Base-by-base conservation (phyloP, 192 early-diverging fungal genomes). In the Backusella sp. region DNA sequence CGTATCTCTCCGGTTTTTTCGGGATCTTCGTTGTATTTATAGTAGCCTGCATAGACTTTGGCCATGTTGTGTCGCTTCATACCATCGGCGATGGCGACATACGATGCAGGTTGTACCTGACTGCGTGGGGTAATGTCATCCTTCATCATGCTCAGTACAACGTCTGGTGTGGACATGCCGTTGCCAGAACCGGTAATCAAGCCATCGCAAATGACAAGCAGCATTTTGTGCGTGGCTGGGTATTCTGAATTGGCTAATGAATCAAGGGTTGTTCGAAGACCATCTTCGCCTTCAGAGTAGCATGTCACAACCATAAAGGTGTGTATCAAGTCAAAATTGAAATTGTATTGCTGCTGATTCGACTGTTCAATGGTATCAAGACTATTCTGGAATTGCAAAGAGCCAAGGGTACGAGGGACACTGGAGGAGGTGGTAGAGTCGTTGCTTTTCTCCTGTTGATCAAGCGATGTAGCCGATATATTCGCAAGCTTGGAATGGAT, bases 11-110 rank as follows among this genome's bases (percentile, higher is more conserved):
- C 46, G 12, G 36, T 53, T 14, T 74, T 81, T 21, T 52, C 46
- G 14, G 53, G 9, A 72, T 86, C 85, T 17, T 91, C 88, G 35
- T 85, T 87, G 23, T 91, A 91, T 56, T 84, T 70, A 78, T 97
- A 98, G 85, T 93, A 94, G 11, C 97, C 97, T 12, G 96, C 92
- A 80, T 96, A 96, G 28, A 98, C 92, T 81, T 94, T 89, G 72
- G 95, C 96, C 91, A 93, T 95, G 82, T 98, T 98, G 77, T 96
- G 93, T 28, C 94, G 88, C 82, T 95, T 96, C 68, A 79, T 77
- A 30, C 95, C 97, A 76, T 96, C 91, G 23, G 93, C 96, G 67
- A 97, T 95, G 36, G 97, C 91, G 34, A 96, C 90, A 79, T 94
- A 96, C 36, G 94, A 92, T 68, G 90, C 85, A 5, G 95, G 90